A percentile compares a stretch with the other conserved stretches of the same genome.
These are phyloP conservation scores for Sporisorium reilianum DNA, from an alignment of 1,284 basidiomycete species.

Conservation along the genomic window DNA sequence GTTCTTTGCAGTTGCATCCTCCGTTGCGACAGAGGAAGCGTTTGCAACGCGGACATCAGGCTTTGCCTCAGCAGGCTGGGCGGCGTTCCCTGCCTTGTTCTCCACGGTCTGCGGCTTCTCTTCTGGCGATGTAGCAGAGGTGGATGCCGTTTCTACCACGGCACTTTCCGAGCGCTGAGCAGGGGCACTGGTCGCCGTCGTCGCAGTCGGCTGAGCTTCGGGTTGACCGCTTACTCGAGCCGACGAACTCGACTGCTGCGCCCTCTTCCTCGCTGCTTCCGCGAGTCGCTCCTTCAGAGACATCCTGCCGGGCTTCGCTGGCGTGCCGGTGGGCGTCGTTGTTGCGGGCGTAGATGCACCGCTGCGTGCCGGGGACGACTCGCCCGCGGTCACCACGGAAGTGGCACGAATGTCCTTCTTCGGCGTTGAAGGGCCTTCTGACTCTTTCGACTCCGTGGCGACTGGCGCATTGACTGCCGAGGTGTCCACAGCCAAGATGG, in stretches of 20 bases:
- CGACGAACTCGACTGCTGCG: constrained; percentile 19
- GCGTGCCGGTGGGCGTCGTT: constrained; percentile 27
- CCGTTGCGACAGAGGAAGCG: not conserved
- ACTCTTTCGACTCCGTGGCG: not conserved
- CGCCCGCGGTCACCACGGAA: constrained; percentile 2
- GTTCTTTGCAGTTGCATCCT: not conserved
- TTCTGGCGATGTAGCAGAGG: not conserved
- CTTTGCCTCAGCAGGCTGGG: not conserved
- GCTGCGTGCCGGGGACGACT: constrained; percentile 32
- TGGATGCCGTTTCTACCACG: not conserved
- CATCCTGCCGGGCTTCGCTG: constrained; percentile 47
- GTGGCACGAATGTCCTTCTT: constrained; percentile 6
- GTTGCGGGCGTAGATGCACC: constrained; percentile 35
- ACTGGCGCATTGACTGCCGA: not conserved
- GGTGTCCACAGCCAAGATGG: not conserved
- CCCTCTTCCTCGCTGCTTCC: constrained; percentile 54
- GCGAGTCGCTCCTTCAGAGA: constrained; percentile 55
- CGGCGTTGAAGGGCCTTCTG: constrained; percentile 13
- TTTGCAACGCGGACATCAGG: not conserved
- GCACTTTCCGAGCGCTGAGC: constrained; percentile 6
- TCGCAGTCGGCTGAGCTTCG: not conserved
- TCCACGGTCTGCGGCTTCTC: not conserved
- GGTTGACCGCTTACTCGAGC: constrained; percentile 14
- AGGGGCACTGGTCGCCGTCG: not conserved
- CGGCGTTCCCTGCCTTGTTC: not conserved